Percentiles rank a stretch among this genome's conserved stretches.
These are phyloP conservation scores for Claviceps digitariae DNA, from an alignment of 2,329 filamentous ascomycete species.

Conservation along the genomic window DNA sequence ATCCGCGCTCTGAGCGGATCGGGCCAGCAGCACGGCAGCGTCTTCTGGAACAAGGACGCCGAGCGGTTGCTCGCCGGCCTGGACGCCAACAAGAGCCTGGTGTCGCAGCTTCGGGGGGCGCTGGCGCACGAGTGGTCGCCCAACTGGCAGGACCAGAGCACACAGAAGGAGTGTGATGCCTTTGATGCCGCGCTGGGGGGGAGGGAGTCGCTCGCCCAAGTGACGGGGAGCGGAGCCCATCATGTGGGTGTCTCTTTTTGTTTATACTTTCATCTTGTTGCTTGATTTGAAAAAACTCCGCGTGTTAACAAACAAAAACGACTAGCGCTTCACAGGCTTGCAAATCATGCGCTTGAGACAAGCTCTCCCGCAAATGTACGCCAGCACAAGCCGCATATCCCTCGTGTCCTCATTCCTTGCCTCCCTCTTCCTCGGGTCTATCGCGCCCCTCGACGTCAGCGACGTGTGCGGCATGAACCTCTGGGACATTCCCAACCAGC, in stretches of 20 bases:
- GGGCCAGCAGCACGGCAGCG: slow-evolving; percentile 94
- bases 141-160: slow-evolving; percentile 97
- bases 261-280: background rate
- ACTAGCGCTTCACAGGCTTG: slow-evolving; percentile 83
- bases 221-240: slow-evolving; percentile 85
- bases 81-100: slow-evolving; percentile 45
- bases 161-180: slow-evolving; percentile 76
- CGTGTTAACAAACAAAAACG: background rate
- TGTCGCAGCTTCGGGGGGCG: slow-evolving; percentile 57
- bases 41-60: slow-evolving; percentile 73
- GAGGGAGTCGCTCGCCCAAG: slow-evolving; percentile 55
- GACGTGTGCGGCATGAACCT: slow-evolving; percentile 96
- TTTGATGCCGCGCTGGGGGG: slow-evolving; percentile 65
- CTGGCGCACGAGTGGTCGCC: slow-evolving; percentile 81
- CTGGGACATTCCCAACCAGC: slow-evolving; percentile 69
- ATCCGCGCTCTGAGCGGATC: slow-evolving; percentile 79
- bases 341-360: slow-evolving; percentile 83
- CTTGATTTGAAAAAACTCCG: too few species aligned
- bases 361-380: slow-evolving; percentile 70
- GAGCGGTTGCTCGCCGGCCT: slow-evolving; percentile 49
- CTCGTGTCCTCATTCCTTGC: slow-evolving; percentile 93
- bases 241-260: slow-evolving; percentile 48
- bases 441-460: slow-evolving; percentile 84
- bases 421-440: slow-evolving; percentile 69
- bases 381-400: slow-evolving; percentile 69